A percentile compares a stretch with the other conserved stretches of the same genome.
These are phyloP conservation scores for Aspergillus intermedius DNA, from an alignment of 2,329 filamentous ascomycete species.

Conservation along the genomic window DNA sequence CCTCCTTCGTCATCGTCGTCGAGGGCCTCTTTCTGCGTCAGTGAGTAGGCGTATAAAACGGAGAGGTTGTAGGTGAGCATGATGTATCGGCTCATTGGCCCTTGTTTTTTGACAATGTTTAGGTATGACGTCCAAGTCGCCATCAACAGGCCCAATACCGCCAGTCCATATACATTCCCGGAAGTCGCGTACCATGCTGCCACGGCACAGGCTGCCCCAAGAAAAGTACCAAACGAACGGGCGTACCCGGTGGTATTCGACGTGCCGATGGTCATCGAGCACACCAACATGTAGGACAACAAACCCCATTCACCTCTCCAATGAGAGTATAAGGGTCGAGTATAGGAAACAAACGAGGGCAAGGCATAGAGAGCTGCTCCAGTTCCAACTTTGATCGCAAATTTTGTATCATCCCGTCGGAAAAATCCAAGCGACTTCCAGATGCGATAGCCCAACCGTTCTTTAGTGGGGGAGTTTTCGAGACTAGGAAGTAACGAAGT, in stretches of 20 bases:
- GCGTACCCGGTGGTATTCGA: constrained; percentile 88
- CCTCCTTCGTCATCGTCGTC: constrained; percentile 84
- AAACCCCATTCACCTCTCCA: constrained; percentile 98
- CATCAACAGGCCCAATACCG: constrained; percentile 73
- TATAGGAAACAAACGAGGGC: constrained; percentile 74
- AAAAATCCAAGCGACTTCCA: constrained; percentile 53
- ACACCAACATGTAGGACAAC: constrained; percentile 95
- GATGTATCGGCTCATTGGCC: constrained; percentile 86
- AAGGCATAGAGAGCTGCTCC: constrained; percentile 85
- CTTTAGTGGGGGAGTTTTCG: constrained; percentile 12
- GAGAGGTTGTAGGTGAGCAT: constrained; percentile 94
- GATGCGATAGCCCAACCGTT: constrained; percentile 41
- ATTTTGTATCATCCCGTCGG: constrained; percentile 61
- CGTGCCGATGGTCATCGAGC: constrained; percentile 93
- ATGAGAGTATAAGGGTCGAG: constrained; percentile 70
- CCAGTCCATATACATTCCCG: constrained; percentile 68
- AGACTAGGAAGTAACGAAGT: constrained; percentile 1
- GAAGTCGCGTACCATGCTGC: constrained; percentile 69
- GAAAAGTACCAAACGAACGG: constrained; percentile 76
- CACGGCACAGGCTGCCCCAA: constrained; percentile 71
- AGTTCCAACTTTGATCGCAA: constrained; percentile 87
- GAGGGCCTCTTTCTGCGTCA: constrained; percentile 71
- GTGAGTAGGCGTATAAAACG: constrained; percentile 86
- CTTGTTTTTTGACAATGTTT: constrained; percentile 75
- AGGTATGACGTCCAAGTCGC: constrained; percentile 82